These are phyloP conservation scores for Dipodascopsis uninucleata DNA, from an alignment of 805 yeast species.

Conservation along the genomic window DNA sequence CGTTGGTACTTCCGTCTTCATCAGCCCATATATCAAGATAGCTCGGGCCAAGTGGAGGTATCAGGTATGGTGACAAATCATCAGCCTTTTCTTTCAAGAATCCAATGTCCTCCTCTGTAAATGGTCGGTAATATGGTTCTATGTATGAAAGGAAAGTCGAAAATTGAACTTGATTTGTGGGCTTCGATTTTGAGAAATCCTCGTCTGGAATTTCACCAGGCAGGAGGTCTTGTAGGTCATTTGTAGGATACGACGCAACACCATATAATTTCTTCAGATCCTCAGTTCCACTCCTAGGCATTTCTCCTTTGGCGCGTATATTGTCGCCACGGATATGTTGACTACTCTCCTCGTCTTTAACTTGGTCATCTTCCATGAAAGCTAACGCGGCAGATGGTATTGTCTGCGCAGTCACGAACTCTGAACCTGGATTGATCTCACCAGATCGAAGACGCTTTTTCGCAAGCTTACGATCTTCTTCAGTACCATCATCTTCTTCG, in stretches of 20 bases:
- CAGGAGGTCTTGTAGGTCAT: conserved; percentile 65
- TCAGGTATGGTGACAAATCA: conserved; percentile 49
- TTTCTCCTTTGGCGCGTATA: conserved; percentile 45
- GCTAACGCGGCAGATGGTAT: conserved; percentile 25
- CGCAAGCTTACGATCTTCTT: background rate
- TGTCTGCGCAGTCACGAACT: conserved; percentile 24
- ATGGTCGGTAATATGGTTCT: conserved; percentile 79
- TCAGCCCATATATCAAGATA: conserved; percentile 84
- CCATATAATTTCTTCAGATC: conserved; percentile 72
- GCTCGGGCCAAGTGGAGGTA: conserved; percentile 80
- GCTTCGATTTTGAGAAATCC: conserved; percentile 81
- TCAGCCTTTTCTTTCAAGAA: conserved; percentile 53
- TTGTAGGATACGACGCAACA: conserved; percentile 84
- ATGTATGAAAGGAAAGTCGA: conserved; percentile 79
- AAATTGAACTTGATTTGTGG: conserved; percentile 87
- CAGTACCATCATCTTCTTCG: background rate
- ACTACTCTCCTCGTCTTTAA: background rate
- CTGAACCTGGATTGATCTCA: conserved; percentile 22
- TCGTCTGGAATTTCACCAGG: conserved; percentile 87
- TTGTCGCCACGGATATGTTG: no score
- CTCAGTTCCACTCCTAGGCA: conserved; percentile 67
- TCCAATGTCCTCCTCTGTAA: conserved; percentile 74
- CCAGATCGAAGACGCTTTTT: conserved; percentile 2
- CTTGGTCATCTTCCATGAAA: conserved; percentile 10
- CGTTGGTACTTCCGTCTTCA: conserved; percentile 50